Evolutionary conservation across 768 basidiomycete genomes (phyloP).

Genomic region (Mycena pura): DNA sequence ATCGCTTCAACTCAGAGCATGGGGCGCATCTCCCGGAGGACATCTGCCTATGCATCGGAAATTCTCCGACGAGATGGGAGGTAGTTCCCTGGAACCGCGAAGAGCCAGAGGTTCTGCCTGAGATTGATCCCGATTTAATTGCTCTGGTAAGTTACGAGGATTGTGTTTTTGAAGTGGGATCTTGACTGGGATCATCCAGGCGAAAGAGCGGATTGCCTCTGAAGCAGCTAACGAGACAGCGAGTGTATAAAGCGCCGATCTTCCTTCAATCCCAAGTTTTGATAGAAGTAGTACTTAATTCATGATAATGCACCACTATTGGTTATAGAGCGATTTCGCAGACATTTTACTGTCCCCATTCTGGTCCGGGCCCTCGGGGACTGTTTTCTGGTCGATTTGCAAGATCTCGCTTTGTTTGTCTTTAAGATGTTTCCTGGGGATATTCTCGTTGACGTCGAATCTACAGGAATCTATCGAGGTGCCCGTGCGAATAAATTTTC

Average conservation of each 20-base stretch:
- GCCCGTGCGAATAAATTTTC: too few relatives aligned
- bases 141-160: slow-evolving; percentile 52
- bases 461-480: too few relatives aligned
- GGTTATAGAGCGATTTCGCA: too few relatives aligned
- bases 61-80: slow-evolving; percentile 77
- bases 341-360: too few relatives aligned
- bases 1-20: slow-evolving; percentile 75
- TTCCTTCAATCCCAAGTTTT: not conserved
- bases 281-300: too few relatives aligned
- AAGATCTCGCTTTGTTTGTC: too few relatives aligned
- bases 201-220: slow-evolving; percentile 13
- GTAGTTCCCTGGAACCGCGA: slow-evolving; percentile 66
- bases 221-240: slow-evolving; percentile 4
- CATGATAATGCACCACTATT: too few relatives aligned
- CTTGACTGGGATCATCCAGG: not conserved
- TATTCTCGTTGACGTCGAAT: too few relatives aligned
- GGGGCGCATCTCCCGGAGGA: slow-evolving; percentile 80
- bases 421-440: too few relatives aligned
- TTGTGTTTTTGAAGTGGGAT: not conserved
- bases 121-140: slow-evolving; percentile 65
- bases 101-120: slow-evolving; percentile 62
- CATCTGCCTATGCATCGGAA: slow-evolving; percentile 78
- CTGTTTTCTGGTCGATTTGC: too few relatives aligned
- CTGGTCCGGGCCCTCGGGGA: too few relatives aligned
- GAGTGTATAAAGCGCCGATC: not conserved